Conservation (phyloP, 306 rosid species). For the apple (Malus domestica) region DNA sequence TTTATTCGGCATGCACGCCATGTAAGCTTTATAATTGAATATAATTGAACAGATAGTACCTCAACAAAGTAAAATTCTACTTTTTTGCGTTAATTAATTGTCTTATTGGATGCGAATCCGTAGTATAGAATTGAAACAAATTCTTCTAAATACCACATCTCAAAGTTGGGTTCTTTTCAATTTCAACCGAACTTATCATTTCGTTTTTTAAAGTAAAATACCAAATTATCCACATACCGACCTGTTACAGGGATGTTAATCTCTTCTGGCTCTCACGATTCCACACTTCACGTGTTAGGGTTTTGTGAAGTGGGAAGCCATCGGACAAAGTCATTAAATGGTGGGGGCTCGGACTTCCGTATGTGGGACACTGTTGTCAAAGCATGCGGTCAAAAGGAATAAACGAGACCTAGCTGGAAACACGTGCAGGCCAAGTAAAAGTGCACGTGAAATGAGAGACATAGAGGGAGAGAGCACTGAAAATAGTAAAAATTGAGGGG, state of each 20-base stretch:
- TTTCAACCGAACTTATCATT: too few relatives aligned
- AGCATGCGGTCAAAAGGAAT: slow-evolving; percentile 11
- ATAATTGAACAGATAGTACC: too few relatives aligned
- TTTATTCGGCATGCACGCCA: accelerated
- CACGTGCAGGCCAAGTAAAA: slow-evolving; percentile 44
- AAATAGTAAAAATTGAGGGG: background rate
- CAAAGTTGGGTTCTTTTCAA: too few relatives aligned
- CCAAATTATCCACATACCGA: too few relatives aligned
- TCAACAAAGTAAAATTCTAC: too few relatives aligned
- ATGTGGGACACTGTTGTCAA: background rate
- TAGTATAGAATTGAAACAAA: too few relatives aligned
- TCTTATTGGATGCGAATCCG: too few relatives aligned
- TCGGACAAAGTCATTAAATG: background rate
- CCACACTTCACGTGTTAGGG: background rate
- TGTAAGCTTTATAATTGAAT: too few relatives aligned
- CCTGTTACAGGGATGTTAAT: background rate
- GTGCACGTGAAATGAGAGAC: slow-evolving; percentile 13
- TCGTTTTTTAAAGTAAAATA: too few relatives aligned
- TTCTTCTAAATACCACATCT: too few relatives aligned
- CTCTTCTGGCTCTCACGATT: background rate
- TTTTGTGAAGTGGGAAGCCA: background rate
- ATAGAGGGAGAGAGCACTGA: slow-evolving; percentile 8
- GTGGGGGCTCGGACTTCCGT: background rate
- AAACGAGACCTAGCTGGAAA: slow-evolving; percentile 30
- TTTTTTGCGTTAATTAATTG: too few relatives aligned